Conservation (phyloP, 257 asterid species). For the Ligustrum vulgare region DNA sequence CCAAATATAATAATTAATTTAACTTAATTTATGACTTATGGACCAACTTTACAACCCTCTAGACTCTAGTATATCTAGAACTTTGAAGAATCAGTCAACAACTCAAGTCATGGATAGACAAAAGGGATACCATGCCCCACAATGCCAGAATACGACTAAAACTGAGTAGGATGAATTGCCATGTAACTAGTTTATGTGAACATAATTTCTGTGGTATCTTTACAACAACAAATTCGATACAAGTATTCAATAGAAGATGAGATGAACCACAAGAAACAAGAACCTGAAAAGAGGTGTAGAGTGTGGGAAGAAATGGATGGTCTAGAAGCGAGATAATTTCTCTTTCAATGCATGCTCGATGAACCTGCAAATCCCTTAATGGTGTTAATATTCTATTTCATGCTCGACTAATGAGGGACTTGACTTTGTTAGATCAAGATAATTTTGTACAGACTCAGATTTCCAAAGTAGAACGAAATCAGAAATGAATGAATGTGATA, state of each 20-base stretch:
- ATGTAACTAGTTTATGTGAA: background rate
- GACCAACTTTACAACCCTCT: background rate
- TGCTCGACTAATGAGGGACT: background rate
- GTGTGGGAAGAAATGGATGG: slow-evolving; percentile 97
- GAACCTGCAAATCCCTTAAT: slow-evolving; percentile 67
- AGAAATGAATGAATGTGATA: background rate
- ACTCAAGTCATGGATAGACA: background rate
- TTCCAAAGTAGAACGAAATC: background rate
- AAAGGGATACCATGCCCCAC: background rate
- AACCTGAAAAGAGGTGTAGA: slow-evolving; percentile 95
- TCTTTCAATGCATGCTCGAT: slow-evolving; percentile 92
- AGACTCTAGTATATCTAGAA: background rate
- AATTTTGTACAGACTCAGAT: slow-evolving; percentile 3
- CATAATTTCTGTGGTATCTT: background rate
- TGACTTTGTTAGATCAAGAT: too few relatives aligned
- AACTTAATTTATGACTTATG: background rate
- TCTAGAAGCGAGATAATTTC: slow-evolving; percentile 87
- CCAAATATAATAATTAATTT: background rate
- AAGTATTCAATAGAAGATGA: background rate
- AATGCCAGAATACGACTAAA: too few relatives aligned
- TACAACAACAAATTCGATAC: background rate
- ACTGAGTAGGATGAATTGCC: background rate
- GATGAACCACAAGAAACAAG: slow-evolving; percentile 21
- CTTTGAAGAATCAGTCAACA: background rate
- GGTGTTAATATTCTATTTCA: background rate